phyloP scores from a whole-genome alignment of 495 filamentous ascomycete genomes.

The Penicillium canariense region DNA sequence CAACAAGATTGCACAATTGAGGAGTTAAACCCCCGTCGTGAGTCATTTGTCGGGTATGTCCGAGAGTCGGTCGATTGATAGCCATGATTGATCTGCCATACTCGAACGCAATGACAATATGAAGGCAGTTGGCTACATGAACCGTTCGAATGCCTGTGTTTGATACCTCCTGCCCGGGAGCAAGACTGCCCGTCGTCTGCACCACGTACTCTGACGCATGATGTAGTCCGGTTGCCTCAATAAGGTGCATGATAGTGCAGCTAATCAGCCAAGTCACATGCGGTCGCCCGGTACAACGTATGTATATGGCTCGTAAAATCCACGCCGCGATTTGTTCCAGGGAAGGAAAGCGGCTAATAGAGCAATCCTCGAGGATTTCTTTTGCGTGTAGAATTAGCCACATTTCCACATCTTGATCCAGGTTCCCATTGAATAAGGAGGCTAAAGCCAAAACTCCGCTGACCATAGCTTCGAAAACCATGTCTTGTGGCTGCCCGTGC shows the following conservation, averaged over 20 bases:
- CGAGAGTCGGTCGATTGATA: slow-evolving; percentile 6
- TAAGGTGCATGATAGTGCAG: slow-evolving; percentile 42
- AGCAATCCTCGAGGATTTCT: slow-evolving; percentile 33
- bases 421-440: slow-evolving; percentile 28
- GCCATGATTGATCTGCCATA: slow-evolving; percentile 38
- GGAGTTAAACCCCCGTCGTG: slow-evolving; percentile 16
- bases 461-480: slow-evolving; percentile 33
- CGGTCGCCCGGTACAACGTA: slow-evolving; percentile 38
- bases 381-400: slow-evolving; percentile 34
- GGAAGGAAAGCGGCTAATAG: slow-evolving; percentile 24
- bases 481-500: slow-evolving; percentile 19
- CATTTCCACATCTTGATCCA: slow-evolving; percentile 23
- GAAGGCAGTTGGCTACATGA: slow-evolving; percentile 35
- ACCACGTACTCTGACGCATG: slow-evolving; percentile 25
- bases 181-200: slow-evolving; percentile 9
- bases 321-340: slow-evolving; percentile 38
- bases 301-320: slow-evolving; percentile 40
- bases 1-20: slow-evolving; percentile 21
- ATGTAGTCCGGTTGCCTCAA: slow-evolving; percentile 44
- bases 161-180: slow-evolving; percentile 8
- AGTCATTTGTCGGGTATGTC: not conserved
- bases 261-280: slow-evolving; percentile 43
- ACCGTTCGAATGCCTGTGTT: slow-evolving; percentile 26
- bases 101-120: slow-evolving; percentile 38
- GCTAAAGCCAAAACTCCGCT: slow-evolving; percentile 36